Conservation (phyloP, 2,329 filamentous ascomycete genomes). For the Corinectria fuckeliana region DNA sequence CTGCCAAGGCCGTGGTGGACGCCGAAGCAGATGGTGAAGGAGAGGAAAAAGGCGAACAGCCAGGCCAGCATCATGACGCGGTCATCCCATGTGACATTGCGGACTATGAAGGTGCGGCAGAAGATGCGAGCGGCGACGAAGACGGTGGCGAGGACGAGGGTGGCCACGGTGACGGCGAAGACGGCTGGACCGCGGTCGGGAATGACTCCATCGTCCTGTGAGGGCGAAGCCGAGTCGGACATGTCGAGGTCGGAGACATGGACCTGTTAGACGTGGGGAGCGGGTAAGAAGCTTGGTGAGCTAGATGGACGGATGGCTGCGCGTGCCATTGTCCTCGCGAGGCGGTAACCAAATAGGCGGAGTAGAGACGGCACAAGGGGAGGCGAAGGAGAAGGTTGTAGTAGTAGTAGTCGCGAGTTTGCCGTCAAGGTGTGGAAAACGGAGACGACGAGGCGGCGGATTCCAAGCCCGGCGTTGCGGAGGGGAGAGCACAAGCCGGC, state of each 20-base stretch:
- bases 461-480: not conserved
- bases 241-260: constrained; percentile 37
- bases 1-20: constrained; percentile 71
- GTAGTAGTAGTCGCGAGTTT: not conserved
- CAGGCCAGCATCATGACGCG: constrained; percentile 82
- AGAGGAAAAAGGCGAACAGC: constrained; percentile 72
- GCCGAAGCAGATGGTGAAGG: constrained; percentile 70
- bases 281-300: constrained; percentile 25
- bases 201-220: constrained; percentile 37
- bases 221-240: constrained; percentile 36
- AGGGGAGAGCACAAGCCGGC: not conserved
- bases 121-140: constrained; percentile 79
- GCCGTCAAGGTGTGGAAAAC: not conserved
- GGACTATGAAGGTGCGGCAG: constrained; percentile 76
- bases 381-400: not conserved
- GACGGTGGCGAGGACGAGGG: constrained; percentile 71
- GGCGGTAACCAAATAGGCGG: not conserved
- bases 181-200: constrained; percentile 65
- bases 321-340: constrained; percentile 32
- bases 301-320: constrained; percentile 19
- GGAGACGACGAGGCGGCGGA: not conserved
- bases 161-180: constrained; percentile 73
- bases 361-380: not conserved
- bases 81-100: constrained; percentile 77
- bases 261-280: constrained; percentile 26